Conservation (phyloP, 75 land plant genomes). For the Picea sitchensis region DNA sequence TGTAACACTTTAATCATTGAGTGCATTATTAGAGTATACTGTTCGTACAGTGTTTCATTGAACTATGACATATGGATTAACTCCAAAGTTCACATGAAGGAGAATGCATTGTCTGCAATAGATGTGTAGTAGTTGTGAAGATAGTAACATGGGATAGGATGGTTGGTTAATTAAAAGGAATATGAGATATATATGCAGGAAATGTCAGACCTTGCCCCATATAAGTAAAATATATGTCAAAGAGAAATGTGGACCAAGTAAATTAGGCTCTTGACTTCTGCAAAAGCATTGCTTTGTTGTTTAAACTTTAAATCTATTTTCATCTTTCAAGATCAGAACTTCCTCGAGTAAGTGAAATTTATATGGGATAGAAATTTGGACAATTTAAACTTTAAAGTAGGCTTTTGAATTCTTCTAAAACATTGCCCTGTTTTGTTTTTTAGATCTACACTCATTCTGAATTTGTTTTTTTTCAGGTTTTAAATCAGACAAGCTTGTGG, state of each 20-base stretch:
- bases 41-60: too few species aligned
- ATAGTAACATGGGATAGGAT: background rate
- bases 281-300: background rate
- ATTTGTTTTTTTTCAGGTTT: constrained; percentile 57
- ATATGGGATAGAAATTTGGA: too few species aligned
- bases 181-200: background rate
- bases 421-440: too few species aligned
- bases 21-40: too few species aligned
- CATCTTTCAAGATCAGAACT: too few species aligned
- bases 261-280: background rate
- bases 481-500: constrained; percentile 97
- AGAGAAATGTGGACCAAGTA: background rate
- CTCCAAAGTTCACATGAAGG: background rate
- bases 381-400: too few species aligned
- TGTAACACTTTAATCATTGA: too few species aligned
- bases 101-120: background rate
- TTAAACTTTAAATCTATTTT: background rate
- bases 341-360: too few species aligned
- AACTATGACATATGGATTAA: too few species aligned
- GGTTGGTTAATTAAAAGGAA: background rate
- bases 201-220: background rate
- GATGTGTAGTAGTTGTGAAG: background rate
- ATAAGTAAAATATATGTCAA: background rate
- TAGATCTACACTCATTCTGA: background rate
- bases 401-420: too few species aligned